Conservation (phyloP, 2,329 filamentous ascomycete species). For the Parastagonospora nodorum region DNA sequence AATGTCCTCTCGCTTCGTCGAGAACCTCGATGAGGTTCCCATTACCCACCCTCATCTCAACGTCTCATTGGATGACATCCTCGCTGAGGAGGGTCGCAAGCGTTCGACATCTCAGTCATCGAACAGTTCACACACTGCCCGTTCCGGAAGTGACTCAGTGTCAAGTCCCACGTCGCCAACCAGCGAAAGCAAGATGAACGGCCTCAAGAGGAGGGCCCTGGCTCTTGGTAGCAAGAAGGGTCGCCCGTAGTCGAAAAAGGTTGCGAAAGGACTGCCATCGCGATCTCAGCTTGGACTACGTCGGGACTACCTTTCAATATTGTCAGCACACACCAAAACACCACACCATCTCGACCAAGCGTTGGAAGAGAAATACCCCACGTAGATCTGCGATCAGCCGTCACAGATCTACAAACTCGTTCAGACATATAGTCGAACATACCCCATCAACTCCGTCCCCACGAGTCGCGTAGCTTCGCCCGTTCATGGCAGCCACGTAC, state of each 20-base stretch:
- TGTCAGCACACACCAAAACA: slow-evolving; percentile 1
- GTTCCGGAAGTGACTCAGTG: slow-evolving; percentile 28
- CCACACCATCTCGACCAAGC: slow-evolving; percentile 30
- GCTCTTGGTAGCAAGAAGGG: slow-evolving; percentile 42
- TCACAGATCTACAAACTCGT: too few relatives aligned
- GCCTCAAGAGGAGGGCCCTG: slow-evolving; percentile 31
- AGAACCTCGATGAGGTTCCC: slow-evolving; percentile 45
- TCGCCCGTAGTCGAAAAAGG: slow-evolving; percentile 20
- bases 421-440: too few relatives aligned
- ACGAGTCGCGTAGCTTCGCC: too few relatives aligned
- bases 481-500: too few relatives aligned
- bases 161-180: slow-evolving; percentile 33
- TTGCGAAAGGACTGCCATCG: not conserved
- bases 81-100: slow-evolving; percentile 44
- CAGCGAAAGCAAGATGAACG: slow-evolving; percentile 31
- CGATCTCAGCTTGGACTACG: too few relatives aligned
- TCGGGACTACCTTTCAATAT: slow-evolving; percentile 1
- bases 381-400: too few relatives aligned
- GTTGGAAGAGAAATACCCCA: slow-evolving; percentile 32
- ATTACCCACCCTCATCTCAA: slow-evolving; percentile 47
- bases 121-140: slow-evolving; percentile 26
- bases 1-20: slow-evolving; percentile 47
- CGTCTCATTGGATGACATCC: slow-evolving; percentile 47
- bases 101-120: slow-evolving; percentile 42
- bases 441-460: too few relatives aligned